Conservation (phyloP, 495 filamentous ascomycete species). For the Penicillium simplicissimum region DNA sequence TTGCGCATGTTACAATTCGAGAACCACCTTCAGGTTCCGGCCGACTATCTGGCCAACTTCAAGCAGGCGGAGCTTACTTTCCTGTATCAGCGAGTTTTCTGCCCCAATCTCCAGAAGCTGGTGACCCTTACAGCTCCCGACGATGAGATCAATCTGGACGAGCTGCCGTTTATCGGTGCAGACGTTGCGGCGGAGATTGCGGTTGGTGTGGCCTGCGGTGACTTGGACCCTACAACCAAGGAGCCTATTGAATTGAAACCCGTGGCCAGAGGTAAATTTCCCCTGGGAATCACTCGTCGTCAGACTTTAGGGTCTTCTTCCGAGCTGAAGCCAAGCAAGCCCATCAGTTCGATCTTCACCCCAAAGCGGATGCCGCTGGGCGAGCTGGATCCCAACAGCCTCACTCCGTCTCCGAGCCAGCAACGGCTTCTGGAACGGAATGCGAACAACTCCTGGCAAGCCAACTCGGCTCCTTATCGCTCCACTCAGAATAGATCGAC, state of each 20-base stretch:
- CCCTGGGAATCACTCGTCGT: conserved; percentile 37
- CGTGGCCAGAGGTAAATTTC: conserved; percentile 23
- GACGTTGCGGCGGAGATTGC: conserved; percentile 70
- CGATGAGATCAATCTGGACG: conserved; percentile 56
- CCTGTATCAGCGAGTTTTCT: conserved; percentile 91
- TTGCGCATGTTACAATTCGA: conserved; percentile 83
- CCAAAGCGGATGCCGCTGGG: conserved; percentile 74
- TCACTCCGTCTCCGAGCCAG: conserved; percentile 70
- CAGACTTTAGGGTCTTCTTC: conserved; percentile 48
- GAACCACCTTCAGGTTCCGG: conserved; percentile 75
- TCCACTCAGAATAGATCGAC: conserved; percentile 39
- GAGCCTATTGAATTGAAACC: conserved; percentile 55
- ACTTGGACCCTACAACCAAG: conserved; percentile 90
- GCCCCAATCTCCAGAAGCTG: conserved; percentile 66
- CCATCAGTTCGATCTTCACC: conserved; percentile 79
- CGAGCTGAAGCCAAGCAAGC: conserved; percentile 61
- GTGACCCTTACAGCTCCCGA: conserved; percentile 70
- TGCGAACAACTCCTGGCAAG: conserved; percentile 54
- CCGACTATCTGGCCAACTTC: conserved; percentile 76
- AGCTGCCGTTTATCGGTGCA: conserved; percentile 77
- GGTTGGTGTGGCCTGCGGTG: conserved; percentile 73
- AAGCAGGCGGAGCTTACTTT: conserved; percentile 88
- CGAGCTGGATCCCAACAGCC: conserved; percentile 84
- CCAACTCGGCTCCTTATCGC: conserved; percentile 41
- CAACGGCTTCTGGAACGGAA: conserved; percentile 58